Evolutionary conservation across 2,329 filamentous ascomycete genomes (phyloP).

Genomic region (Beauveria sp.): DNA sequence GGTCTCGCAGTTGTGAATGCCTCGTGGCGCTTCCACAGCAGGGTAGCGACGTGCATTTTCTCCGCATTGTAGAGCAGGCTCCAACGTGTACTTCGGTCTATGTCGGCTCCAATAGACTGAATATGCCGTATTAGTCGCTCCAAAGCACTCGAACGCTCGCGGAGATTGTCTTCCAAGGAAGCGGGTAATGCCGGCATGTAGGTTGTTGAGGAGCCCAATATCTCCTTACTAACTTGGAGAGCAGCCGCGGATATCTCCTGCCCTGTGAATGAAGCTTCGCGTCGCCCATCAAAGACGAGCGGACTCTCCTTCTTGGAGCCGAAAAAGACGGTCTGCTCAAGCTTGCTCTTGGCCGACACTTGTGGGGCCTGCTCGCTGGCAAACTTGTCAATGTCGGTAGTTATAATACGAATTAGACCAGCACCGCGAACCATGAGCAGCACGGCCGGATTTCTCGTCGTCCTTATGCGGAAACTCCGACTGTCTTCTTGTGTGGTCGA

Average conservation of each 20-base stretch:
- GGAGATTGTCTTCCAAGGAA: conserved; percentile 75
- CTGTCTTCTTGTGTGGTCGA: conserved; percentile 35
- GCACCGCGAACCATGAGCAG: conserved; percentile 56
- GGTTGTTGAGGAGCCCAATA: conserved; percentile 67
- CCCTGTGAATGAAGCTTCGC: conserved; percentile 57
- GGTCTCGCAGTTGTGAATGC: conserved; percentile 52
- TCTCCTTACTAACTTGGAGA: conserved; percentile 68
- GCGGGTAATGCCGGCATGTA: conserved; percentile 66
- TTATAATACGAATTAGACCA: conserved; percentile 52
- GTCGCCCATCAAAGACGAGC: conserved; percentile 70
- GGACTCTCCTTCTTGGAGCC: conserved; percentile 75
- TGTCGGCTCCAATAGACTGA: conserved; percentile 52
- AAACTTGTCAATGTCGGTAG: conserved; percentile 53
- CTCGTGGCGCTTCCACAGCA: conserved; percentile 78
- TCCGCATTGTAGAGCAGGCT: conserved; percentile 81
- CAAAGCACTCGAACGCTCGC: conserved; percentile 63
- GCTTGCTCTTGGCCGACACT: conserved; percentile 77
- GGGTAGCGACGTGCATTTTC: conserved; percentile 69
- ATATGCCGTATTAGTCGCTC: conserved; percentile 68
- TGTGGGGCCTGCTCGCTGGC: conserved; percentile 48
- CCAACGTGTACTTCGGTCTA: conserved; percentile 68
- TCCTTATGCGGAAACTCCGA: conserved; percentile 43
- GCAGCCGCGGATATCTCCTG: conserved; percentile 71
- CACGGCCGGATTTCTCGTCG: conserved; percentile 53
- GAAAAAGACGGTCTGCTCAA: conserved; percentile 93